Percentiles rank a stretch among this genome's conserved stretches.
These are phyloP conservation scores for Suaeda aralocaspica DNA, from an alignment of 148 eudicot species.

Conservation along the genomic window DNA sequence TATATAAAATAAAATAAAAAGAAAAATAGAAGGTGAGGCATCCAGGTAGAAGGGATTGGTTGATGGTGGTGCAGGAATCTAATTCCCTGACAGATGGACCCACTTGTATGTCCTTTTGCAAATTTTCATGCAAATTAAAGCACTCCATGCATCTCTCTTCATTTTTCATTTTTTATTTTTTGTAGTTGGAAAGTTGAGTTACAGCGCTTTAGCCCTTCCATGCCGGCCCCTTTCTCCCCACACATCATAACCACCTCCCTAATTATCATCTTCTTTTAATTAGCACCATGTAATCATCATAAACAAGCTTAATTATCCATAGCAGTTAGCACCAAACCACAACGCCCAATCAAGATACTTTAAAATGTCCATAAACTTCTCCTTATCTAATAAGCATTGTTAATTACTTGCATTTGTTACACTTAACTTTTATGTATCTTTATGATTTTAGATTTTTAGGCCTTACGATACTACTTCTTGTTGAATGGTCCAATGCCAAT, in stretches of 20 bases:
- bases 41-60: conserved; percentile 3
- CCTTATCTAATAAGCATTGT: not conserved
- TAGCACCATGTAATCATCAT: not conserved
- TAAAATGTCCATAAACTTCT: too few species aligned
- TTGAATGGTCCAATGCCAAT: too few species aligned
- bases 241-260: conserved; percentile 9
- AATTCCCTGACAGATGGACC: conserved; percentile 40
- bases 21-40: not conserved
- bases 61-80: conserved; percentile 36
- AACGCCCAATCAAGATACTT: too few species aligned
- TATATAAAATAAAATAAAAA: not conserved
- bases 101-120: conserved; percentile 19
- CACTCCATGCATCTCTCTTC: conserved; percentile 13
- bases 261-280: too few species aligned
- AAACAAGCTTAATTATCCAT: not conserved
- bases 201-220: conserved; percentile 30
- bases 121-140: conserved; percentile 36
- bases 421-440: not conserved
- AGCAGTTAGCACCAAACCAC: not conserved
- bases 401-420: not conserved
- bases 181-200: conserved; percentile 34
- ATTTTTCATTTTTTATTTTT: too few species aligned
- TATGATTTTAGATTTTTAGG: not conserved
- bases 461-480: not conserved
- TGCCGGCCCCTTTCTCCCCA: conserved; percentile 20